Evolutionary conservation across 106 monocot species (phyloP), one percentile per base, ranked within the genome.

Genomic region (Xerophyta viscosa): DNA sequence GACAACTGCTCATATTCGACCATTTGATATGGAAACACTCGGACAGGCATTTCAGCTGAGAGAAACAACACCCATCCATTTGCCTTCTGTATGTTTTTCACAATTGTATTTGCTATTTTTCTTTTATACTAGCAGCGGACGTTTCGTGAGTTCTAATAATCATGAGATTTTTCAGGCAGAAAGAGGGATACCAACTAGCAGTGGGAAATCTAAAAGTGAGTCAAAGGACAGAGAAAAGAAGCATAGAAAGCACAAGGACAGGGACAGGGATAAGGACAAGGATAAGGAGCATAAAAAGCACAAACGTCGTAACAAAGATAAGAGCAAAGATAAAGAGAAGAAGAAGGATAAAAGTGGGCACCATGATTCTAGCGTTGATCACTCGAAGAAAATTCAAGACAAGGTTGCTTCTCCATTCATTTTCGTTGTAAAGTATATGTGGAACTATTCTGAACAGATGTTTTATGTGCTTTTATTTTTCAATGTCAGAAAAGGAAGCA

Each of bases 281-380:
- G 85, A 80, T 60, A 82, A 83, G 74, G 89, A 89, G 65, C 89
- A 99, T 66, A 90, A 83, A 56, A 99, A 91, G 83, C 82, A 80
- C 54, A 90, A 86, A 48, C 98, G 86, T 62, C 85, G 80, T 50
- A 82, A 86, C 63, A 99, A 83, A 59, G 90, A 86, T 61, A 64
- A 69, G 48, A 80, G 70, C 58, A 96, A 89, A 57, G 88, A 96
- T 43, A 92, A 71, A 66, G 94, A 88, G 27, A 82, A 79, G 68
- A 78, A 91, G 52, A 84, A 83, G 71, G 85, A 90, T 49, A 91
- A 86, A 58, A 72, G 55, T 67, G 77, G 68, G 4, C 80, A 79
- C 37, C 82, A 75, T 66, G 79, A 83, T 66, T 67, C 71, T 49
- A 60, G 79, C 31, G 75, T 71, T 48, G 83, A 77, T 31, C 73